Evolutionary conservation across 345 rosid genomes (phyloP).

Genomic region (Excoecaria agallocha): DNA sequence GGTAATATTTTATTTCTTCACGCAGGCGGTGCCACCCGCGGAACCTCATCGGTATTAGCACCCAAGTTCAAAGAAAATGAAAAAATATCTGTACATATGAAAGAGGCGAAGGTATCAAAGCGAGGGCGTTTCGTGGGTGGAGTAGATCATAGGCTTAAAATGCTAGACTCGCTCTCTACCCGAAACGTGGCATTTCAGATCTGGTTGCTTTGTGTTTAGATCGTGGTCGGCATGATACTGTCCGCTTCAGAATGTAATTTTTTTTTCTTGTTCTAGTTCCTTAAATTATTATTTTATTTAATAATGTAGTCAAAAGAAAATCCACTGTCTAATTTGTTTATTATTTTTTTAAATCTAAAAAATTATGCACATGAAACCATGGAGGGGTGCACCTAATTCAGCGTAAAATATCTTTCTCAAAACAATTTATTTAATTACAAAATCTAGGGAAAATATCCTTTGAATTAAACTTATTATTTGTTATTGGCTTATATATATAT

Average conservation of each 20-base stretch:
- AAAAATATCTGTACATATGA: neutral
- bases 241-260: neutral
- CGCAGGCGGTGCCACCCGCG: constrained; percentile 60
- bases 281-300: too few relatives aligned
- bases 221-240: constrained; percentile 13
- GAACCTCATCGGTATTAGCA: constrained; percentile 45
- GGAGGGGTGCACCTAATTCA: too few relatives aligned
- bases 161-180: too few relatives aligned
- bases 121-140: neutral
- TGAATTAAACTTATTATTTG: too few relatives aligned
- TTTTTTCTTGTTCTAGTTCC: neutral
- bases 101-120: too few relatives aligned
- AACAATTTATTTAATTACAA: too few relatives aligned
- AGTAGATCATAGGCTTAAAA: neutral
- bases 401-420: too few relatives aligned
- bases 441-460: too few relatives aligned
- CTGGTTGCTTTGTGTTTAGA: neutral
- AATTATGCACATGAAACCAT: too few relatives aligned
- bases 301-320: neutral
- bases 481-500: too few relatives aligned
- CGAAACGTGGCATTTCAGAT: constrained; percentile 7
- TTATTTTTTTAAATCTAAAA: too few relatives aligned
- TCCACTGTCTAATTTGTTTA: too few relatives aligned
- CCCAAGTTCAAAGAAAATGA: neutral
- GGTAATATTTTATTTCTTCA: constrained; percentile 13